A percentile compares a stretch with the other conserved stretches of the same genome.
phyloP scores from a whole-genome alignment of 176 grass and related monocot genomes.

The Triticum timopheevii region DNA sequence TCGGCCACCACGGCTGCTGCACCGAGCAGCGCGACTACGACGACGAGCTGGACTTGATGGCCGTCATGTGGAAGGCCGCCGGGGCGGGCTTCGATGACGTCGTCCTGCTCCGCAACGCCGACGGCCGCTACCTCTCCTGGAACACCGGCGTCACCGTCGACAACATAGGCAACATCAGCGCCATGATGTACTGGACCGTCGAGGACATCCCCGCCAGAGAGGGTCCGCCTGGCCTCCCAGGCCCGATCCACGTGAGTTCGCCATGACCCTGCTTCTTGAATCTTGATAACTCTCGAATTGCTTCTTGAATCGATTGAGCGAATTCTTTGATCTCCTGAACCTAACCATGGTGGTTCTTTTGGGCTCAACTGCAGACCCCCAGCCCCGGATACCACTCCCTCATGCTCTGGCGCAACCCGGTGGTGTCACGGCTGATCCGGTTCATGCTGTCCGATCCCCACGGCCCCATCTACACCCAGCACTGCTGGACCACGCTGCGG shows the following conservation, averaged over 20 bases:
- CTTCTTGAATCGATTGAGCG: background rate
- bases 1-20: background rate
- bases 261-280: background rate
- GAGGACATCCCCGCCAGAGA: background rate
- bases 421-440: background rate
- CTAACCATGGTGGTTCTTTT: background rate
- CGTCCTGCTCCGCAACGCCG: background rate
- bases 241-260: background rate
- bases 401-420: background rate
- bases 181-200: constrained; percentile 1
- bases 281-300: background rate
- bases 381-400: background rate
- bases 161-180: background rate
- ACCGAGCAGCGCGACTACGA: background rate
- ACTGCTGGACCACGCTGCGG: background rate
- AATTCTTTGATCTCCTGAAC: background rate
- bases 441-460: background rate
- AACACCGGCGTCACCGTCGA: background rate
- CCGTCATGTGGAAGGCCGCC: background rate
- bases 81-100: background rate
- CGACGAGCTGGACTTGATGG: background rate
- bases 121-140: background rate
- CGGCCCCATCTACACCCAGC: background rate
- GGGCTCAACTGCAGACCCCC: background rate
- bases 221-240: background rate